Conservation (phyloP, 768 basidiomycete species). For the Russula sp. region DNA sequence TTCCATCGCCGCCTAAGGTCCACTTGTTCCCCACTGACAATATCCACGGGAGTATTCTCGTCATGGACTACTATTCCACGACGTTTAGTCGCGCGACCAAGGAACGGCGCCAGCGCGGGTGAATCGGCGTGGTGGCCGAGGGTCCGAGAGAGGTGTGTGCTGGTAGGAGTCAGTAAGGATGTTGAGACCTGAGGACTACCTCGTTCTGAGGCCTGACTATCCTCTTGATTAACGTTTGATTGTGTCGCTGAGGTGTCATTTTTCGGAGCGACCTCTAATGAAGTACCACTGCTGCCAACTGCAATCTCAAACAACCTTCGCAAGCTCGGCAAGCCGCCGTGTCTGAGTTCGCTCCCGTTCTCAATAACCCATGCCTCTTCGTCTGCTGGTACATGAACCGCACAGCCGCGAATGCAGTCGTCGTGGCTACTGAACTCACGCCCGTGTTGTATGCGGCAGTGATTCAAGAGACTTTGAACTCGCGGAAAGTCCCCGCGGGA, state of each 20-base stretch:
- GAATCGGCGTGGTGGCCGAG: constrained; percentile 52
- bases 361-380: constrained; percentile 39
- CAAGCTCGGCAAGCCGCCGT: constrained; percentile 46
- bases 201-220: constrained; percentile 14
- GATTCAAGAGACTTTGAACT: constrained; percentile 52
- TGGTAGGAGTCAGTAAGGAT: constrained; percentile 20
- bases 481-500: constrained; percentile 48
- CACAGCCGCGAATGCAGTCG: constrained; percentile 48
- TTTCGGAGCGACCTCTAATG: constrained; percentile 28
- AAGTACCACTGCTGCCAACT: constrained; percentile 40
- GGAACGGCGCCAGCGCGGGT: constrained; percentile 50
- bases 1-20: constrained; percentile 33
- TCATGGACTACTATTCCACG: constrained; percentile 43
- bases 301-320: constrained; percentile 50
- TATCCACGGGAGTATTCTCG: constrained; percentile 39
- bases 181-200: constrained; percentile 24
- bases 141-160: constrained; percentile 46
- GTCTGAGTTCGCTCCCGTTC: constrained; percentile 43
- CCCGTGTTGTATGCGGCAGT: constrained; percentile 49
- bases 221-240: constrained; percentile 3
- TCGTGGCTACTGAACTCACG: constrained; percentile 52
- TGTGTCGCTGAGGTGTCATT: background rate
- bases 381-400: constrained; percentile 38
- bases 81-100: constrained; percentile 45
- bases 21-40: constrained; percentile 32